Evolutionary conservation across 805 yeast species (phyloP).

Genomic region (Schizosaccharomyces japonicus): DNA sequence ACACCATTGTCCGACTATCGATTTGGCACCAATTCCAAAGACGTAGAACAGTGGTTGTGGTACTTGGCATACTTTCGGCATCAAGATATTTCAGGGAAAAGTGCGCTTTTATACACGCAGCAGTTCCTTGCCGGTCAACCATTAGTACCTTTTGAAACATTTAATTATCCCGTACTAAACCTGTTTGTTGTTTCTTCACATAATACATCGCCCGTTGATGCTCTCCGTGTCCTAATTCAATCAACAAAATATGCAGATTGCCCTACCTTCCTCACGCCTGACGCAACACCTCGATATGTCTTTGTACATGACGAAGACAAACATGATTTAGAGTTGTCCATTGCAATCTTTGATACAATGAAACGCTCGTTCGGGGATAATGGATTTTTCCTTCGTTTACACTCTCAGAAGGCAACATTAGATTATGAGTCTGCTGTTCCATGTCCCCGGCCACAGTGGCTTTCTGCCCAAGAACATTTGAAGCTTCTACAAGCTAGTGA

Average conservation of each 20-base stretch:
- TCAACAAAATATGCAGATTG: constrained; percentile 19
- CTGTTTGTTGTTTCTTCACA: constrained; percentile 37
- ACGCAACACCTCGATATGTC: constrained; percentile 32
- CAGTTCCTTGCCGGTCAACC: constrained; percentile 32
- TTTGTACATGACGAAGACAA: constrained; percentile 26
- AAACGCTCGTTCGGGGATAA: constrained; percentile 19
- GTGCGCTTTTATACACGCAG: background rate
- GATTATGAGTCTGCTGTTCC: background rate
- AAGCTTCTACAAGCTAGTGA: constrained; percentile 3
- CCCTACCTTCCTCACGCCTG: constrained; percentile 43
- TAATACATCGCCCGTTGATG: constrained; percentile 34
- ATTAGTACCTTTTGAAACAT: constrained; percentile 57
- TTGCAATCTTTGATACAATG: constrained; percentile 20
- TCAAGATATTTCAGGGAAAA: background rate
- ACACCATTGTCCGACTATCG: background rate
- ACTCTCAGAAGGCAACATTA: background rate
- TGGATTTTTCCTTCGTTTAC: constrained; percentile 13
- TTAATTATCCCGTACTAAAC: constrained; percentile 67
- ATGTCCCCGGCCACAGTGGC: constrained; percentile 16
- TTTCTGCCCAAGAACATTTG: constrained; percentile 27
- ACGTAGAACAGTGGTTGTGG: background rate
- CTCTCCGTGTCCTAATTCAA: constrained; percentile 29
- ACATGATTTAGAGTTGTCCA: constrained; percentile 23
- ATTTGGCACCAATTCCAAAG: background rate
- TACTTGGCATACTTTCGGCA: background rate